Evolutionary conservation across 805 yeast species (phyloP).

Genomic region (Lipomyces japonicus): DNA sequence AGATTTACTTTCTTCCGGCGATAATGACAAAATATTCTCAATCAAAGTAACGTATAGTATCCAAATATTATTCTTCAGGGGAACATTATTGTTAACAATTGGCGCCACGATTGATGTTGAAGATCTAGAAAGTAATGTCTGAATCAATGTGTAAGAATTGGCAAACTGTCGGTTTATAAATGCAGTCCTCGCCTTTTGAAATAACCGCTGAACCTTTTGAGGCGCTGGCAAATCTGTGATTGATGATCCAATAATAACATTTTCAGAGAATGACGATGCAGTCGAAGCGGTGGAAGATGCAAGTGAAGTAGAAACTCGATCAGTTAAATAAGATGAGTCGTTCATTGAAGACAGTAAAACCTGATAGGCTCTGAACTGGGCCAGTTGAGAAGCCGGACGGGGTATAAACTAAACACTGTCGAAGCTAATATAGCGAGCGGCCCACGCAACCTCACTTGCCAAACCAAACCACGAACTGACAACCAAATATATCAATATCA

Average conservation of each 20-base stretch:
- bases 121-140: conserved; percentile 8
- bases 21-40: conserved; percentile 11
- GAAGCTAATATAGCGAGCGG: too few species aligned
- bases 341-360: too few species aligned
- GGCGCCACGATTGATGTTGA: conserved; percentile 4
- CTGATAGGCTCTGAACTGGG: too few species aligned
- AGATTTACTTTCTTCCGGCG: not conserved
- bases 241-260: too few species aligned
- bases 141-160: conserved; percentile 9
- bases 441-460: too few species aligned
- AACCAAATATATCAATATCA: too few species aligned
- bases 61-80: conserved; percentile 14
- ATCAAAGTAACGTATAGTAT: conserved; percentile 17
- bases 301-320: not conserved
- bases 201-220: conserved; percentile 5
- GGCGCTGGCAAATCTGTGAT: too few species aligned
- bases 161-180: conserved; percentile 22
- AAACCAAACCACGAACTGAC: too few species aligned
- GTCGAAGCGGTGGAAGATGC: not conserved
- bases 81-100: not conserved
- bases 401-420: too few species aligned
- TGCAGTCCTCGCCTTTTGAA: conserved; percentile 4
- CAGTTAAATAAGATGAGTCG: too few species aligned
- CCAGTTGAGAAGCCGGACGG: too few species aligned
- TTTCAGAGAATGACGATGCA: too few species aligned